Evolutionary conservation across 371 early-diverging fungal genomes (phyloP).

Genomic region (Zancudomyces culisetae): DNA sequence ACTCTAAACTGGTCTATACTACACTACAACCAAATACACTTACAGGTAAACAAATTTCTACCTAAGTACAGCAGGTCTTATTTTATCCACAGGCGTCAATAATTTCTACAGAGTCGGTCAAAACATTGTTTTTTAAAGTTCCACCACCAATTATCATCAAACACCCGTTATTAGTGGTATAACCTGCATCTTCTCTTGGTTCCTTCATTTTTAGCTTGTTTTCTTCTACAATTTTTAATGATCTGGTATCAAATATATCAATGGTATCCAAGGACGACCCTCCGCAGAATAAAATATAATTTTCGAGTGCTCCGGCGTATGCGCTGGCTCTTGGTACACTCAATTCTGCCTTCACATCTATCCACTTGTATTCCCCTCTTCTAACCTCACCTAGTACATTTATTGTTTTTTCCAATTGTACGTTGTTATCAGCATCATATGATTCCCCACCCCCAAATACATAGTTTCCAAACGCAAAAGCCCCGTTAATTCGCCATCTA

Average conservation of each 20-base stretch:
- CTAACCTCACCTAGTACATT: slow-evolving; percentile 13
- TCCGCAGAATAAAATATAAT: slow-evolving; percentile 15
- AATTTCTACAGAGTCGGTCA: slow-evolving; percentile 20
- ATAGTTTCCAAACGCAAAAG: slow-evolving; percentile 16
- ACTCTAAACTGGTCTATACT: no score
- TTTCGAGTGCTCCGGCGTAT: slow-evolving; percentile 1
- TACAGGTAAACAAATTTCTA: no score
- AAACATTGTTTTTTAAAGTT: slow-evolving; percentile 9
- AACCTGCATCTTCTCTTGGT: slow-evolving; percentile 11
- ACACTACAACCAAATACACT: no score
- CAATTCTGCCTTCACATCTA: not conserved
- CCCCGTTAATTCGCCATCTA: slow-evolving; percentile 18
- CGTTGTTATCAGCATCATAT: slow-evolving; percentile 5
- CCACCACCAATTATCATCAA: slow-evolving; percentile 19
- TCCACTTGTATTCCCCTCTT: slow-evolving; percentile 8
- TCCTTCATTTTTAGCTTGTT: slow-evolving; percentile 13
- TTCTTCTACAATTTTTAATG: slow-evolving; percentile 6
- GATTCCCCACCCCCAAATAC: slow-evolving; percentile 20
- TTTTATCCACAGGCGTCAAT: slow-evolving; percentile 20
- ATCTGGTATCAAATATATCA: slow-evolving; percentile 15
- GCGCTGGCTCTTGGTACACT: not conserved
- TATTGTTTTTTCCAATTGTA: slow-evolving; percentile 11
- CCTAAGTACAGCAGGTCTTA: no score
- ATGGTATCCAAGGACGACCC: slow-evolving; percentile 13
- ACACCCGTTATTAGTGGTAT: slow-evolving; percentile 10